Evolutionary conservation across 2,329 filamentous ascomycete species (phyloP), one percentile per base, ranked within the genome.

Genomic region (Xylaria sp.): DNA sequence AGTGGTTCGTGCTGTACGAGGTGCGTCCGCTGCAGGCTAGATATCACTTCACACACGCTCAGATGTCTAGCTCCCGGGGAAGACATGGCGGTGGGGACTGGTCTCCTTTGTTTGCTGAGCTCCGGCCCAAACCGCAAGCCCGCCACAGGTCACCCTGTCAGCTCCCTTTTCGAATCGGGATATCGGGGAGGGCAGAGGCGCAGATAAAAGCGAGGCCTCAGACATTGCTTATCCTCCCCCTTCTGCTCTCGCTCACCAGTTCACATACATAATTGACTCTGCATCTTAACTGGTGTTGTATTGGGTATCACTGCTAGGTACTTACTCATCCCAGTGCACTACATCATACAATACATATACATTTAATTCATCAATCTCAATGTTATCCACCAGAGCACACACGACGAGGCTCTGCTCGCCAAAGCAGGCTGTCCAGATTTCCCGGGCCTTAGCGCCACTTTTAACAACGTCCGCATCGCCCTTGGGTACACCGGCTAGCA

Each of bases 361-460:
- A 28, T 18, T 34, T 37, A 18, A 68, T 25, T 44, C 56, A n/a
- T 56, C 46, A 20, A 28, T 31, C 50, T 72, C 72, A 59, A 80
- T 80, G 79, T 70, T 80, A 44, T 79, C 76, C 68, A 66, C 74
- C 20, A 76, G 73, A 73, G 73, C 76, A 55, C 76, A 78, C 39
- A 54, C 73, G 41, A 51, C 73, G 41, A 79, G 70, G 55, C 71
- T 80, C 48, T 80, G 75, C 73, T 75, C 77, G 18, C 69, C 76
- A 23, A 77, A 76, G 67, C 77, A 79, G 68, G 76, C 74, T 20
- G 65, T 69, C 50, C 72, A 74, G 69, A 72, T 80, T 18, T 78
- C 77, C 31, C 74, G 72, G 66, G 72, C 69, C 31, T 56, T 78
- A 48, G 62, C 65, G 28, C 73, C 76, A 9, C 73, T 77, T 54